Conservation (phyloP, 1,284 basidiomycete genomes). For the Puccinia polysora region DNA sequence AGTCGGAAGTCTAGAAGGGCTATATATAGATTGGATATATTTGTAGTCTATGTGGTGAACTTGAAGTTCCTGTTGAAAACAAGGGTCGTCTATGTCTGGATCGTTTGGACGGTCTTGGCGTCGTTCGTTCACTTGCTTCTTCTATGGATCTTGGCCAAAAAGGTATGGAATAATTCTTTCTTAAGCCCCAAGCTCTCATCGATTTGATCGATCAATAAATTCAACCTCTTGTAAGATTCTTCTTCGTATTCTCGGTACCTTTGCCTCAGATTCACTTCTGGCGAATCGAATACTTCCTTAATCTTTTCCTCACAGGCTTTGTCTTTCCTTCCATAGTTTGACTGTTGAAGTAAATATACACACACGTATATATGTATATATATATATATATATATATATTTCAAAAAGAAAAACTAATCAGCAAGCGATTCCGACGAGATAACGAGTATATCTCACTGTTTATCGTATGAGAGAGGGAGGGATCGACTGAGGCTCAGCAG, state of each 20-base stretch:
- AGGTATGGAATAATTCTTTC: constrained; percentile 73
- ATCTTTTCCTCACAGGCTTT: constrained; percentile 63
- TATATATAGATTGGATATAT: too few species aligned
- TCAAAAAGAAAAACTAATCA: background rate
- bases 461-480: too few species aligned
- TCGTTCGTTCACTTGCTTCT: constrained; percentile 52
- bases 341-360: too few species aligned
- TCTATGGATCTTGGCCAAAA: constrained; percentile 86
- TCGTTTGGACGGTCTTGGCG: too few species aligned
- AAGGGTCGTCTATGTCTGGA: too few species aligned
- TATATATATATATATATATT: background rate
- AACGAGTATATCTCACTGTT: too few species aligned
- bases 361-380: too few species aligned
- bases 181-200: constrained; percentile 67
- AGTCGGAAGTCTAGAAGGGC: too few species aligned
- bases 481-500: too few species aligned
- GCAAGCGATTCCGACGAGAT: too few species aligned
- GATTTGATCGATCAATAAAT: constrained; percentile 64
- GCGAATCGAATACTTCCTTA: constrained; percentile 65
- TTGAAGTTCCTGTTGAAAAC: too few species aligned
- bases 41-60: too few species aligned
- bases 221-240: constrained; percentile 66
- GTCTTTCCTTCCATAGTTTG: constrained; percentile 83
- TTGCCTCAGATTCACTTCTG: constrained; percentile 65
- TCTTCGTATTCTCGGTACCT: constrained; percentile 76